A percentile compares a stretch with the other conserved stretches of the same genome.
Evolutionary conservation across 495 filamentous ascomycete genomes (phyloP).

Genomic region (Tuber indicum): DNA sequence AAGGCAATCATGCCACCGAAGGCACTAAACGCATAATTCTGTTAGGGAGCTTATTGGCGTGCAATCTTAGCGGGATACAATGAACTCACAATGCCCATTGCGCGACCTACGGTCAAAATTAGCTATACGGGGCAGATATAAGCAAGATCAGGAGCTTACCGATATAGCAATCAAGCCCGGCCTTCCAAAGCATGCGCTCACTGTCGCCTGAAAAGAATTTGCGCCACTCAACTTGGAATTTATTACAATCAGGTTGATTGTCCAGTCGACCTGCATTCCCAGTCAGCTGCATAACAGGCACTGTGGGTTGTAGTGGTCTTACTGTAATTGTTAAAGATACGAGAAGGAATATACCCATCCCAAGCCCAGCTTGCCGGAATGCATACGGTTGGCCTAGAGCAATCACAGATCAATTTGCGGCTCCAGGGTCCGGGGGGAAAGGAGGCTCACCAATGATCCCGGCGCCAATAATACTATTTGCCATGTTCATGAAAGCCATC

Average conservation of each 20-base stretch:
- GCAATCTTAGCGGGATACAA: background rate
- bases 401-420: constrained; percentile 15
- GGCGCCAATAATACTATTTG: constrained; percentile 95
- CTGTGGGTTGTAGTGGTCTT: constrained; percentile 11
- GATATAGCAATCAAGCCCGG: constrained; percentile 83
- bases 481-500: constrained; percentile 96
- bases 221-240: constrained; percentile 92
- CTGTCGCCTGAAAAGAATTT: constrained; percentile 86
- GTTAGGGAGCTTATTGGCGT: constrained; percentile 16
- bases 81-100: constrained; percentile 78
- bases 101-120: constrained; percentile 49
- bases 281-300: constrained; percentile 10
- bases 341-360: constrained; percentile 71
- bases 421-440: background rate
- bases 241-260: constrained; percentile 88
- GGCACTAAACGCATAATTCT: constrained; percentile 48
- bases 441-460: constrained; percentile 69
- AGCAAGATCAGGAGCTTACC: constrained; percentile 36
- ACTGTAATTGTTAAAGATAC: constrained; percentile 69
- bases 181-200: constrained; percentile 87
- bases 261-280: constrained; percentile 68
- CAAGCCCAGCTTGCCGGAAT: constrained; percentile 78
- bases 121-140: constrained; percentile 4
- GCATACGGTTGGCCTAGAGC: constrained; percentile 75
- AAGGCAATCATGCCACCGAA: constrained; percentile 99